Conservation (phyloP, 768 basidiomycete genomes). For the Cystofilobasidium macerans region DNA sequence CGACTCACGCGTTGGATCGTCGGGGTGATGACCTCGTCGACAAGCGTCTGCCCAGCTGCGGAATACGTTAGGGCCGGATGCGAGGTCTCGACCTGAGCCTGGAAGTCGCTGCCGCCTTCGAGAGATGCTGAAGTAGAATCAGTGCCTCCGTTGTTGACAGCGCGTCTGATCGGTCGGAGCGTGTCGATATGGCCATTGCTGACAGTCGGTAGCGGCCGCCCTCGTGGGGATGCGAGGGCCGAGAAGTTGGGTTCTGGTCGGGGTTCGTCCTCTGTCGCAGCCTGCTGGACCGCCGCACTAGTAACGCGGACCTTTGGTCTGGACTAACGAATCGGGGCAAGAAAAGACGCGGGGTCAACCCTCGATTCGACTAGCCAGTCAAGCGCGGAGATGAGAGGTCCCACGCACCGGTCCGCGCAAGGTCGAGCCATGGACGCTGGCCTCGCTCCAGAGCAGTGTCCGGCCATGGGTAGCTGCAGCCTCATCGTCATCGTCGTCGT, state of each 20-base stretch:
- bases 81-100: background rate
- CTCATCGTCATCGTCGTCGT: constrained; percentile 30
- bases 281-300: background rate
- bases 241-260: background rate
- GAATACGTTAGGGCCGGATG: constrained; percentile 10
- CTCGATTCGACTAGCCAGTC: no score
- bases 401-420: constrained; percentile 15
- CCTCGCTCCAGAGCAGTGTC: no score
- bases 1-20: constrained; percentile 57
- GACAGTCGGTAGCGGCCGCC: constrained; percentile 29
- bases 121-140: constrained; percentile 33
- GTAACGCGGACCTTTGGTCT: background rate
- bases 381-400: no score
- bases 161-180: no score
- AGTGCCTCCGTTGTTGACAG: constrained; percentile 44
- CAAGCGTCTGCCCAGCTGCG: constrained; percentile 44
- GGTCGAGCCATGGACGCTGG: constrained; percentile 20
- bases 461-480: no score
- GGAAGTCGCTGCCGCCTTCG: no score
- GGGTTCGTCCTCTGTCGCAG: no score
- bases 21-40: constrained; percentile 76
- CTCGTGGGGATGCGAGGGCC: background rate
- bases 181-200: no score
- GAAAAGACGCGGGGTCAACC: background rate
- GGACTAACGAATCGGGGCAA: background rate